Conservation (phyloP, 2,329 filamentous ascomycete species). For the Lachnellula willkommii region DNA sequence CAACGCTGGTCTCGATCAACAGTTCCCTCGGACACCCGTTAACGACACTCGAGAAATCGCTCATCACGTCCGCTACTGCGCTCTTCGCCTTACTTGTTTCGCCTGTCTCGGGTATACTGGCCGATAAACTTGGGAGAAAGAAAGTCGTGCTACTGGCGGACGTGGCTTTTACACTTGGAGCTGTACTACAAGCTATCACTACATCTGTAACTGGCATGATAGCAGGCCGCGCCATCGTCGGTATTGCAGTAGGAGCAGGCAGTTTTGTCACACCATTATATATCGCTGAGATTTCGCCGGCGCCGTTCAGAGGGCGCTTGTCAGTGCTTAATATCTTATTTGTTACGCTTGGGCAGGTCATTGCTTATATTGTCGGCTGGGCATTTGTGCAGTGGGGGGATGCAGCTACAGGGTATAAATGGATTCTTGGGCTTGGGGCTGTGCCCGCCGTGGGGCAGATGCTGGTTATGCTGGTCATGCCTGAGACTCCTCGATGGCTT, state of each 20-base stretch:
- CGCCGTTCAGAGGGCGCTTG: constrained; percentile 68
- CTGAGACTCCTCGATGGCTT: constrained; percentile 85
- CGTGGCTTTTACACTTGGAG: constrained; percentile 62
- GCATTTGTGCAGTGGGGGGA: constrained; percentile 54
- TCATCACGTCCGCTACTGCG: constrained; percentile 65
- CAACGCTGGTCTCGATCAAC: constrained; percentile 60
- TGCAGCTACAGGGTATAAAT: constrained; percentile 66
- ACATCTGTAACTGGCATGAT: constrained; percentile 60
- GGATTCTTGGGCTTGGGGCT: constrained; percentile 85
- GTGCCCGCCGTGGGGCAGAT: constrained; percentile 70
- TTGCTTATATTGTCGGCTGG: constrained; percentile 84
- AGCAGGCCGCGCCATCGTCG: constrained; percentile 61
- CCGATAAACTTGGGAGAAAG: constrained; percentile 56
- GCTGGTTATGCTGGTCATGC: constrained; percentile 64
- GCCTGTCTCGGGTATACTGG: constrained; percentile 58
- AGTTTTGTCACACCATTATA: constrained; percentile 83
- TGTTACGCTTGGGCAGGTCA: constrained; percentile 81
- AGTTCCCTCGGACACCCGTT: constrained; percentile 51
- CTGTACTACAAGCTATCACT: constrained; percentile 57
- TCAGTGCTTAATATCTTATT: constrained; percentile 79
- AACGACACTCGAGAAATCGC: constrained; percentile 60
- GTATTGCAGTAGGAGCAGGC: constrained; percentile 67
- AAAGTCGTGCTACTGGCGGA: constrained; percentile 60
- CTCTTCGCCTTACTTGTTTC: constrained; percentile 61
- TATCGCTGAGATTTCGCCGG: constrained; percentile 79